Evolutionary conservation across 192 early-diverging fungal species (phyloP).

Genomic region (Globomyces pollinis-pini): DNA sequence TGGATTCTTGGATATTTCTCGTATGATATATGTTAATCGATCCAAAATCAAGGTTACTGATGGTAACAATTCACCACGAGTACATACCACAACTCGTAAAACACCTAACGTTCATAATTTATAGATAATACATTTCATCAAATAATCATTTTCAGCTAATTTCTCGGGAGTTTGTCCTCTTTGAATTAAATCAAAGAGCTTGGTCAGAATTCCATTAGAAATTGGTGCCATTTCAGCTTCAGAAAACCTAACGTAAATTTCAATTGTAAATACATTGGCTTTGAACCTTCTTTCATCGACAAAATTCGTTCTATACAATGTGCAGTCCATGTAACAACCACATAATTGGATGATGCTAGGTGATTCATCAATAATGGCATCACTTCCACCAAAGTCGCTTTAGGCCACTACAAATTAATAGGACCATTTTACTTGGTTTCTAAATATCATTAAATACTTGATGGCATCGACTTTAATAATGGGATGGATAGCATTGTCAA

Average conservation of each 20-base stretch:
- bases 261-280: background rate
- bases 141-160: slow-evolving; percentile 92
- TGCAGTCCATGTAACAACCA: slow-evolving; percentile 88
- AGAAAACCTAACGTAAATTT: slow-evolving; percentile 33
- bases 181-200: slow-evolving; percentile 72
- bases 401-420: too few relatives aligned
- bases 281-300: slow-evolving; percentile 52
- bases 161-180: slow-evolving; percentile 70
- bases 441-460: slow-evolving; percentile 90
- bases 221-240: slow-evolving; percentile 63
- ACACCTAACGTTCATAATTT: too few relatives aligned
- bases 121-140: slow-evolving; percentile 86
- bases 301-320: slow-evolving; percentile 86
- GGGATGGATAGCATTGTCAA: slow-evolving; percentile 62
- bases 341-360: slow-evolving; percentile 70
- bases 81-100: slow-evolving; percentile 76
- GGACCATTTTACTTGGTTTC: slow-evolving; percentile 86
- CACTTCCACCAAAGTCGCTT: slow-evolving; percentile 63
- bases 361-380: slow-evolving; percentile 75
- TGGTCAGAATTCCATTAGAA: slow-evolving; percentile 57
- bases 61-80: slow-evolving; percentile 64
- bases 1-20: slow-evolving; percentile 84
- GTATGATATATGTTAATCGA: slow-evolving; percentile 71
- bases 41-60: slow-evolving; percentile 64
- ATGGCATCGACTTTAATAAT: slow-evolving; percentile 93